These are phyloP conservation scores for Brassica hybrid DNA, from an alignment of 441 rosid genomes.

Conservation along the genomic window DNA sequence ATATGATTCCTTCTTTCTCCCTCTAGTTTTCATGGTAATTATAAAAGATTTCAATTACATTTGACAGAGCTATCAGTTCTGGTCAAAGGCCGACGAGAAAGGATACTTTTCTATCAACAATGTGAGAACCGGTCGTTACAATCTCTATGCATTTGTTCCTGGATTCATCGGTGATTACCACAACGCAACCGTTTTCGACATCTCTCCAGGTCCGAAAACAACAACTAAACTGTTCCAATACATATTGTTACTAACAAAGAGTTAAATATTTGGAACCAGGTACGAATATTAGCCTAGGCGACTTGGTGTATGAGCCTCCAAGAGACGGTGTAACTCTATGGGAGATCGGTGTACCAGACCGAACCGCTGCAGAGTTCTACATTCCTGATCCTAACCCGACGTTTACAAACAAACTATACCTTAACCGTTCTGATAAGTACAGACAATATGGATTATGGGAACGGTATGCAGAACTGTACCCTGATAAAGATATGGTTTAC, in stretches of 20 bases:
- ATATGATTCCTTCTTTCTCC: neutral
- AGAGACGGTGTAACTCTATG: conserved; percentile 72
- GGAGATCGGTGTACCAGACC: conserved; percentile 78
- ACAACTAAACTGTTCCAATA: neutral
- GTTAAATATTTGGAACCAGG: conserved; percentile 42
- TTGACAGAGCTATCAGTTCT: conserved; percentile 65
- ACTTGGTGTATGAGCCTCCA: conserved; percentile 62
- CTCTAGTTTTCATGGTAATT: neutral
- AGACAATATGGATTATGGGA: conserved; percentile 85
- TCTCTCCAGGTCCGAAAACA: conserved; percentile 49
- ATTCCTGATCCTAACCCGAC: conserved; percentile 67
- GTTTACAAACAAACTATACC: conserved; percentile 53
- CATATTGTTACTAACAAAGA: conserved; percentile 6
- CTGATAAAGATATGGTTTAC: conserved; percentile 56
- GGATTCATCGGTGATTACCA: conserved; percentile 77
- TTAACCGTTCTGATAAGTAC: conserved; percentile 51
- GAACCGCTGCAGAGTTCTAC: conserved; percentile 72
- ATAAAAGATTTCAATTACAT: neutral
- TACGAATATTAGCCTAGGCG: conserved; percentile 46
- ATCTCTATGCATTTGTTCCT: conserved; percentile 72
- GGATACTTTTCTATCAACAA: conserved; percentile 57
- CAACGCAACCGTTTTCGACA: conserved; percentile 42
- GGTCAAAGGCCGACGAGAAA: conserved; percentile 56
- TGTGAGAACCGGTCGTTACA: conserved; percentile 53
- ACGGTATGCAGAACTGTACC: conserved; percentile 63